Evolutionary conservation across 2,329 filamentous ascomycete species (phyloP), one percentile per base, ranked within the genome.

Genomic region (Reticulascus tulasneorum): DNA sequence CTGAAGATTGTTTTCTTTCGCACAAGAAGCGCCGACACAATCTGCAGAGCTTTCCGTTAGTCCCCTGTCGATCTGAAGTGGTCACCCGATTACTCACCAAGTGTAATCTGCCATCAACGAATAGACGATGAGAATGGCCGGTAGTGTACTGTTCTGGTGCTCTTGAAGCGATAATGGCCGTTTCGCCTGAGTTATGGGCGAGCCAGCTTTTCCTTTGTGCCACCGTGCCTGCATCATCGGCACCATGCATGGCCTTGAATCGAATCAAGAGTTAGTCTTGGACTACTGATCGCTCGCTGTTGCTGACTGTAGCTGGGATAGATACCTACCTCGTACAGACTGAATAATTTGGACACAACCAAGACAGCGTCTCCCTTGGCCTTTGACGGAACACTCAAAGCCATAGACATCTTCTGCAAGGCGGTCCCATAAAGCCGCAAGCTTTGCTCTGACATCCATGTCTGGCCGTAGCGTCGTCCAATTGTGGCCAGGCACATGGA

Each of bases 1-100:
- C 53, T 49, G 8, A 62, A 44, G n/a, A 47, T 42, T 20, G 45
- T 53, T 18, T n/a, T n/a, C n/a, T 49, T 47, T 21, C 38, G 37
- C 8, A 49, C 42, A 17, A 40, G 31, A 20, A 38, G 47, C 20
- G 51, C 33, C 17, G 43, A 32, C 7, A 35, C 31, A 6, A 44
- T 41, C 3, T 33, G 16, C 40, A 44, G 11, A 3, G 6, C 0
- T 1, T n/a, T 6, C 3, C 3, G 21, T 43, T 3, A 43, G 37
- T 6, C 7, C 8, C 10, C 4, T 7, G 11, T 3, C 18, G 21
- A 8, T 7, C 9, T 11, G 5, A 3, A n/a, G 12, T n/a, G n/a
- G 12, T n/a, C 4, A 9, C n/a, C 1, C n/a, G n/a, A n/a, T 5
- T 20, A 28, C 38, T 8, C 38, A 52, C 50, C 27, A 48, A 40